A percentile compares a stretch with the other conserved stretches of the same genome.
phyloP scores from a whole-genome alignment of 2,329 filamentous ascomycete genomes.

The Cucurbitaria berberidis region DNA sequence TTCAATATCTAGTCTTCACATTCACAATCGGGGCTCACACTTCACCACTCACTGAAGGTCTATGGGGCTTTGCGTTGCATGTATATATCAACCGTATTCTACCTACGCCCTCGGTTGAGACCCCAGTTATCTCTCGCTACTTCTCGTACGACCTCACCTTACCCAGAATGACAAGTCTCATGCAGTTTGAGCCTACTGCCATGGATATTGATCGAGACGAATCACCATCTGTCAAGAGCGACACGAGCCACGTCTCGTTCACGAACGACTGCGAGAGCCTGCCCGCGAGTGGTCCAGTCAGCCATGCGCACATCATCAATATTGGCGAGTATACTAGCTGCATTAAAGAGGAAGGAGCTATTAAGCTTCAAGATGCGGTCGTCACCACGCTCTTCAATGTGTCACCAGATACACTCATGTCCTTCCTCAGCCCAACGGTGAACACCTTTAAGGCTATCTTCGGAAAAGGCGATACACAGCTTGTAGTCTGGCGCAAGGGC shows the following conservation, averaged over 20 bases:
- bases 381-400: conserved; percentile 19
- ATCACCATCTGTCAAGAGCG: conserved; percentile 1
- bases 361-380: conserved; percentile 24
- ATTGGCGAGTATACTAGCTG: conserved; percentile 1
- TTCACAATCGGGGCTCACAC: not conserved
- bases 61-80: not conserved
- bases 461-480: conserved; percentile 15
- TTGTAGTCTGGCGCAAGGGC: conserved; percentile 30
- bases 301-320: conserved; percentile 14
- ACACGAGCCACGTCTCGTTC: conserved; percentile 3
- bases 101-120: not conserved
- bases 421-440: conserved; percentile 16
- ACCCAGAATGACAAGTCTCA: not conserved
- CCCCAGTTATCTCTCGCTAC: too few relatives aligned
- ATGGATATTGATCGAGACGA: conserved; percentile 5
- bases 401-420: conserved; percentile 4
- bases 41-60: not conserved
- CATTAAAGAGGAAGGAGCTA: not conserved
- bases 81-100: not conserved
- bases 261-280: conserved; percentile 8
- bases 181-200: not conserved
- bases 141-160: not conserved
- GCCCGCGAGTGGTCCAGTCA: not conserved
- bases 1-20: not conserved
- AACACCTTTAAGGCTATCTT: conserved; percentile 22